A percentile compares a stretch with the other conserved stretches of the same genome.
These are phyloP conservation scores for Globisporangium viniferum DNA, from an alignment of 352 stramenopile genomes.

Conservation along the genomic window DNA sequence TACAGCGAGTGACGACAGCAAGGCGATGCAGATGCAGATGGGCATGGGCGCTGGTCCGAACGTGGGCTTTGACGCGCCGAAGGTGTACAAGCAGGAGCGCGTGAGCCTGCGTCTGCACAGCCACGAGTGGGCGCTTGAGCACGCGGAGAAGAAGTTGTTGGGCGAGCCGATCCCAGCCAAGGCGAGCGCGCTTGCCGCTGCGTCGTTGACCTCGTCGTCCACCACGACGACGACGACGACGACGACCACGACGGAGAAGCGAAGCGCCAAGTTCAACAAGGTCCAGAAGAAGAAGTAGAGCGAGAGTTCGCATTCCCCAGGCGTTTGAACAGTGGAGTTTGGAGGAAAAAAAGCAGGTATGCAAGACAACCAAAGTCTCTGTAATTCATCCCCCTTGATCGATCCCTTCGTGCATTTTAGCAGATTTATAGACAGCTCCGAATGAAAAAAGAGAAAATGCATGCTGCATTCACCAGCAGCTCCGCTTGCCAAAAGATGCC, in stretches of 20 bases:
- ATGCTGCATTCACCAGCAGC: background rate
- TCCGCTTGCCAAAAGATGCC: no score
- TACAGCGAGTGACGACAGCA: slow-evolving; percentile 82
- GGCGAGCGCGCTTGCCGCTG: slow-evolving; percentile 5
- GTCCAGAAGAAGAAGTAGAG: slow-evolving; percentile 52
- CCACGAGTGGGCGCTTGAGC: slow-evolving; percentile 79
- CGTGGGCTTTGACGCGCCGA: slow-evolving; percentile 88
- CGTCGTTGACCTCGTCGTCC: slow-evolving; percentile 16
- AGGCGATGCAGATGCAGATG: slow-evolving; percentile 93
- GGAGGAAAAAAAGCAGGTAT: background rate
- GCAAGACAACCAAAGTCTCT: background rate
- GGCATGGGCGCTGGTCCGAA: slow-evolving; percentile 82
- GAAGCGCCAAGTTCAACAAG: slow-evolving; percentile 76
- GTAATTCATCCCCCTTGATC: background rate
- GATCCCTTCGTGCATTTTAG: background rate
- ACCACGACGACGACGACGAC: slow-evolving; percentile 22
- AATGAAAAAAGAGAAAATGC: background rate
- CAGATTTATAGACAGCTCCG: background rate
- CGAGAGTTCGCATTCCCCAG: background rate
- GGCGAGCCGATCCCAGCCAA: slow-evolving; percentile 67
- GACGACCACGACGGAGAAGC: slow-evolving; percentile 32
- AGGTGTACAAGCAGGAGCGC: slow-evolving; percentile 88
- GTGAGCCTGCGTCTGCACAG: slow-evolving; percentile 80
- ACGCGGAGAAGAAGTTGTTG: slow-evolving; percentile 81
- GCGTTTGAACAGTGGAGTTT: background rate